Base-by-base conservation (phyloP, 805 yeast species). In the Yarrowia divulgata region DNA sequence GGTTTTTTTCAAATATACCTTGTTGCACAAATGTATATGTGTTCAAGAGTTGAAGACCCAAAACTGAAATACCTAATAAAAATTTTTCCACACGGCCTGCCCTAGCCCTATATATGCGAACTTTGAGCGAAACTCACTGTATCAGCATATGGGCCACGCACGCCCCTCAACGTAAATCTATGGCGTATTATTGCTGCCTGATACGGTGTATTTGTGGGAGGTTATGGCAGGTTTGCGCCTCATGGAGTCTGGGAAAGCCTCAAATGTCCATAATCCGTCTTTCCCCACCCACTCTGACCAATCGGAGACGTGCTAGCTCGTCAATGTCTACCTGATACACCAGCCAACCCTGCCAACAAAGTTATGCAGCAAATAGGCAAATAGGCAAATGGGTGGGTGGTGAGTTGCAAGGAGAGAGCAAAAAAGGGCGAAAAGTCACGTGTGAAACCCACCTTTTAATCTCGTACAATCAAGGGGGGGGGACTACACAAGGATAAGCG, bases 1-100 rank as follows among this genome's bases (percentile, higher is more conserved):
- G 40, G 43, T 58, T 39, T 32, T 39, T 58, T 14, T 54, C 60
- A 54, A 55, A 55, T 55, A 58, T 58, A 58, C 66, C 49, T 45
- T 57, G 63, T 55, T 37, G 62, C 19, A 55, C 62, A 55, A 55
- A 58, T 58, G 66, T 58, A 58, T 58, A 58, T 58, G 66, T 58
- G 66, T 58, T 58, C 66, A 58, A 58, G 66, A 32, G 64, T 18
- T 58, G 66, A 58, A 58, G 49, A 58, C 50, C 66, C 66, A 58
- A 58, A 58, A 58, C 64, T 58, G 66, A 58, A 58, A 58, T 58
- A 58, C 66, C 46, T 58, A 58, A 43, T 58, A 58, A 58, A 58
- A 58, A 58, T 32, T 58, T 58, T 58, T 45, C 66, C 66, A 45
- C 66, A 32, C 66, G 39, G 32, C 40, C 32, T 58, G 32, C 66